phyloP scores from a whole-genome alignment of 2,329 filamentous ascomycete genomes.

The Chaetomiaceae sp. region DNA sequence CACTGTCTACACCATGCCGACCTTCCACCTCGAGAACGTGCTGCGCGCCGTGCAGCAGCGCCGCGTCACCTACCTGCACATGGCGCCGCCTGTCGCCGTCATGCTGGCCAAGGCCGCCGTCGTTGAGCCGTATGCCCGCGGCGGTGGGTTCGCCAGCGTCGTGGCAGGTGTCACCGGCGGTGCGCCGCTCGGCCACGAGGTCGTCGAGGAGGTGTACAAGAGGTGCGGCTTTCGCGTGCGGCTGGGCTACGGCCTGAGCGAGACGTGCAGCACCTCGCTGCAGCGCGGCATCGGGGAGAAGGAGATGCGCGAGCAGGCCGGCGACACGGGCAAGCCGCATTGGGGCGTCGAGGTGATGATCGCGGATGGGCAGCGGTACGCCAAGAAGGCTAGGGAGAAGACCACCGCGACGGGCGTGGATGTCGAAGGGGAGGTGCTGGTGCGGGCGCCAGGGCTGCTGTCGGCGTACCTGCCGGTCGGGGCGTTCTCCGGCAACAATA shows the following conservation, averaged over 20 bases:
- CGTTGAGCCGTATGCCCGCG: conserved; percentile 53
- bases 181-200: conserved; percentile 53
- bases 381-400: conserved; percentile 31
- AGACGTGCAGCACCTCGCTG: conserved; percentile 59
- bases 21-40: conserved; percentile 61
- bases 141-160: conserved; percentile 52
- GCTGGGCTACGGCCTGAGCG: conserved; percentile 72
- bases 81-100: conserved; percentile 66
- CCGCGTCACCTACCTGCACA: conserved; percentile 56
- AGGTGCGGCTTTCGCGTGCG: conserved; percentile 43
- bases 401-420: conserved; percentile 38
- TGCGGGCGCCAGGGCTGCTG: conserved; percentile 59
- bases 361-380: conserved; percentile 39
- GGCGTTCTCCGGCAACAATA: conserved; percentile 25
- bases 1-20: conserved; percentile 62
- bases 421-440: conserved; percentile 57
- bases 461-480: conserved; percentile 61
- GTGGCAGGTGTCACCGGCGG: conserved; percentile 52
- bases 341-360: conserved; percentile 59
- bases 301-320: conserved; percentile 41
- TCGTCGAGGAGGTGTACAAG: conserved; percentile 55
- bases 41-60: conserved; percentile 55
- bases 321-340: conserved; percentile 61
- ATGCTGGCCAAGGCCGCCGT: conserved; percentile 63
- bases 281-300: conserved; percentile 49